Evolutionary conservation across 108 stramenopile genomes (phyloP).

Genomic region (Nitzschia palea): DNA sequence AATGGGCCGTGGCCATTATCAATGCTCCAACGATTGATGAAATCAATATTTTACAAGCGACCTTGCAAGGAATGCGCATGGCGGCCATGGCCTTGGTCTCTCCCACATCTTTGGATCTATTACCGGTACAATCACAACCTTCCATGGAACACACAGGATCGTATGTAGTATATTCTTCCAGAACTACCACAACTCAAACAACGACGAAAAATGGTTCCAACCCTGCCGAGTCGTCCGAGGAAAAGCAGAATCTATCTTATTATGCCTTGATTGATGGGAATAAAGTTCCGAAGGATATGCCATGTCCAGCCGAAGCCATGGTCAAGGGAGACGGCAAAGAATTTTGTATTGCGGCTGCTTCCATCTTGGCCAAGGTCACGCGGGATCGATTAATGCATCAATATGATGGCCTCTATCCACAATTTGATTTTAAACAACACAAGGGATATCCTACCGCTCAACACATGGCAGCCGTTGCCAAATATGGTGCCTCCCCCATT

Average conservation of each 20-base stretch:
- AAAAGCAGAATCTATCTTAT: background rate
- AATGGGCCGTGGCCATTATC: slow-evolving; percentile 81
- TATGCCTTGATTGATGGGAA: slow-evolving; percentile 90
- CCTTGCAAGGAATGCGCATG: slow-evolving; percentile 85
- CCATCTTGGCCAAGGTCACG: slow-evolving; percentile 95
- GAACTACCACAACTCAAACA: no score
- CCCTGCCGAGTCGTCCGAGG: background rate
- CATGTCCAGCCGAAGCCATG: slow-evolving; percentile 62
- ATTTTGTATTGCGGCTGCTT: slow-evolving; percentile 93
- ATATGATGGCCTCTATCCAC: slow-evolving; percentile 86
- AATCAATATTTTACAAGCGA: slow-evolving; percentile 97
- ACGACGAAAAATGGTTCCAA: background rate
- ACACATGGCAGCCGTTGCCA: slow-evolving; percentile 69
- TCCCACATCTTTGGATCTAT: slow-evolving; percentile 19
- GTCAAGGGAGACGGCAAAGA: slow-evolving; percentile 91
- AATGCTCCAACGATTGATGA: slow-evolving; percentile 92
- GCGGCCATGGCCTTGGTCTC: slow-evolving; percentile 48
- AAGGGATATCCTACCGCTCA: slow-evolving; percentile 95
- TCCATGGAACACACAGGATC: slow-evolving; percentile 52
- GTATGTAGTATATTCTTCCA: slow-evolving; percentile 53
- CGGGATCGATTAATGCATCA: slow-evolving; percentile 94
- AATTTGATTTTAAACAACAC: slow-evolving; percentile 81
- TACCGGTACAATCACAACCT: slow-evolving; percentile 15
- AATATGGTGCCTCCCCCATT: slow-evolving; percentile 81
- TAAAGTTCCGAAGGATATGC: slow-evolving; percentile 76